phyloP scores from a whole-genome alignment of 495 filamentous ascomycete genomes.

The Polyplosphaeria fusca region DNA sequence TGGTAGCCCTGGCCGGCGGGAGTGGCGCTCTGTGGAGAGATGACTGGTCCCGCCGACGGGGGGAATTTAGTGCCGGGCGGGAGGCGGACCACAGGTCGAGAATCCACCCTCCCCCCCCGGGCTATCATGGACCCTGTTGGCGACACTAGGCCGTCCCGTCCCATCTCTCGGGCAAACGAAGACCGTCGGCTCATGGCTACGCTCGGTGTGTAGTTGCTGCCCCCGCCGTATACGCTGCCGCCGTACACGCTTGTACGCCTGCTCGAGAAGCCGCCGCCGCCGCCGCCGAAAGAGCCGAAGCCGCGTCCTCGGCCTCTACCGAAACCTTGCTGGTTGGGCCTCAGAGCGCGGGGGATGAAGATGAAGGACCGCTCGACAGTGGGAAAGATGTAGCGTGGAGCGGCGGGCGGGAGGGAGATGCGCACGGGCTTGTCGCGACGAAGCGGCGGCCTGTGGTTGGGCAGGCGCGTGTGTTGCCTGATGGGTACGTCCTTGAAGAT shows the following conservation, averaged over 20 bases:
- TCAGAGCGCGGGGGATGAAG: constrained; percentile 90
- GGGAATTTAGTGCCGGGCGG: constrained; percentile 57
- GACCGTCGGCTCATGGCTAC: constrained; percentile 88
- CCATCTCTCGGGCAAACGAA: constrained; percentile 72
- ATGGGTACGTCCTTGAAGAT: constrained; percentile 69
- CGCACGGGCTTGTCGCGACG: constrained; percentile 95
- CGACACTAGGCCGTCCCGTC: constrained; percentile 71
- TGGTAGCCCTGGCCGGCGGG: constrained; percentile 54
- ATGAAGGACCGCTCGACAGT: constrained; percentile 89
- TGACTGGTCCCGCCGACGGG: constrained; percentile 5
- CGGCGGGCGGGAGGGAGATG: constrained; percentile 77
- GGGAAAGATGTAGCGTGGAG: constrained; percentile 85
- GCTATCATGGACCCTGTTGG: constrained; percentile 76
- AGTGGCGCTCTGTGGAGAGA: constrained; percentile 30
- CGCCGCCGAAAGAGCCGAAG: constrained; percentile 58
- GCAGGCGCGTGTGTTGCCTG: constrained; percentile 85
- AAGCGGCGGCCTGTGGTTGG: constrained; percentile 89
- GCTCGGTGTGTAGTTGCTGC: constrained; percentile 84
- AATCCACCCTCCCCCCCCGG: constrained; percentile 55
- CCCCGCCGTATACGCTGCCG: constrained; percentile 79
- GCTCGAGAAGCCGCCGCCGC: constrained; percentile 61
- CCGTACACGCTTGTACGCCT: constrained; percentile 77
- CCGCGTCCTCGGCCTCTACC: constrained; percentile 66
- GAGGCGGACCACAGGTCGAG: constrained; percentile 80
- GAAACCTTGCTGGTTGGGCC: constrained; percentile 84